Base-by-base conservation (phyloP, 805 yeast species). In the Wickerhamiella qilinensis region DNA sequence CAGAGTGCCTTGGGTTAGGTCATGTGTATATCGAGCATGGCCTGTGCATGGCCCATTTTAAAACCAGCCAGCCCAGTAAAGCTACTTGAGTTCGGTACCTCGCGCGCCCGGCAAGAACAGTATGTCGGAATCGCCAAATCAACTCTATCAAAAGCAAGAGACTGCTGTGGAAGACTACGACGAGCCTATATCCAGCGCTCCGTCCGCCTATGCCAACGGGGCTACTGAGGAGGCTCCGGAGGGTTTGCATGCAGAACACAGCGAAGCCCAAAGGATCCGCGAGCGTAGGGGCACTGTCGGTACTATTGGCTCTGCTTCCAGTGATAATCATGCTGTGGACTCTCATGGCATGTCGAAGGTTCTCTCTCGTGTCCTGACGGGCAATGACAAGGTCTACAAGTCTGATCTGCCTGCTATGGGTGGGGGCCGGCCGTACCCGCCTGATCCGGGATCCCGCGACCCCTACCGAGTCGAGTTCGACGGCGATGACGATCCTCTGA, bases 401-500 rank as follows among this genome's bases (percentile, higher is more conserved):
- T 7, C 25, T 6, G 33, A 30, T 9, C 33, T 33, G 15, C 43
- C 43, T 12, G 11, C 5, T 2, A 40, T 40, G 43, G 43, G 43
- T 18, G 29, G 25, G 18, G 38, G 36, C 33, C 22, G 28, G n/a
- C 38, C 40, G 4, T 40, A 34, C 28, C 43, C 43, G 3, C 40
- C 43, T 4, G 28, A 22, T 15, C 35, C 34, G 20, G 36, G 37
- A 15, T 38, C 29, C 19, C 35, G 37, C 20, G 43, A 40, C 16
- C 30, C 37, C 8, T 40, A 40, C 33, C 24, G 39, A 2, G 49
- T 40, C 4, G 40, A 37, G 22, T 40, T 38, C 28, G 34, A 37
- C 17, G 35, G 38, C 17, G 36, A 29, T 12, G 39, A 29, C 14
- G 43, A 40, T 21, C 32, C 35, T 4, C 15, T 22, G 15, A 29